phyloP scores from a whole-genome alignment of 2,329 filamentous ascomycete genomes.

The Knoxdaviesia capensis region DNA sequence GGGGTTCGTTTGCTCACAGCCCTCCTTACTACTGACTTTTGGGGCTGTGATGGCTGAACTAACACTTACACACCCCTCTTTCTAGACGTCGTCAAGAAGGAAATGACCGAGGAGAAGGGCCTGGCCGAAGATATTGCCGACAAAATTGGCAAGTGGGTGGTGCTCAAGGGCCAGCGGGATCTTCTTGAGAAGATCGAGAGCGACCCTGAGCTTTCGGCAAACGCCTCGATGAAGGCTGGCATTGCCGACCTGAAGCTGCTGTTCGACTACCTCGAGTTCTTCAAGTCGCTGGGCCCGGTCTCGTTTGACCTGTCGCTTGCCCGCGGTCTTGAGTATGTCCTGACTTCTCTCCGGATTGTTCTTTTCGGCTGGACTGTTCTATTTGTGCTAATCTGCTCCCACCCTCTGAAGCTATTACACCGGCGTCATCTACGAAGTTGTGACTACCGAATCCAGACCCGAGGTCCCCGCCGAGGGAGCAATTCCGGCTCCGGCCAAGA shows the following conservation, averaged over 20 bases:
- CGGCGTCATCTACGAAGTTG: conserved; percentile 73
- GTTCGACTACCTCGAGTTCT: conserved; percentile 64
- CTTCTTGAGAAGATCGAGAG: conserved; percentile 49
- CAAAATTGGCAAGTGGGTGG: conserved; percentile 71
- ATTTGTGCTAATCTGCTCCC: neutral
- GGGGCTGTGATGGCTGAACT: no score
- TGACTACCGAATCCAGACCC: conserved; percentile 59
- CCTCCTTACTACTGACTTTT: no score
- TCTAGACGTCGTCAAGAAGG: conserved; percentile 74
- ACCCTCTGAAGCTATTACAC: conserved; percentile 59
- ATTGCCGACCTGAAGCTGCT: conserved; percentile 64
- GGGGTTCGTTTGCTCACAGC: neutral
- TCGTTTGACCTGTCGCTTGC: conserved; percentile 84
- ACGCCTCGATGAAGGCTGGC: conserved; percentile 58
- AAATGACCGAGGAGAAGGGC: conserved; percentile 88
- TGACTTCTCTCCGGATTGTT: conserved; percentile 16
- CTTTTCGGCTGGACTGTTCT: conserved; percentile 11
- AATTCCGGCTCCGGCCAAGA: conserved; percentile 16
- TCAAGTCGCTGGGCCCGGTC: conserved; percentile 50
- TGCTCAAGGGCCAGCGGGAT: conserved; percentile 53
- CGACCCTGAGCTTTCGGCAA: conserved; percentile 48
- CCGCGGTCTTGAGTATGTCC: conserved; percentile 50
- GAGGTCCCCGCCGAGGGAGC: conserved; percentile 17
- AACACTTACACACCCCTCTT: no score
- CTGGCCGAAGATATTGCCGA: conserved; percentile 60